Evolutionary conservation across 768 basidiomycete species (phyloP).

Genomic region (Pholiota conissans): DNA sequence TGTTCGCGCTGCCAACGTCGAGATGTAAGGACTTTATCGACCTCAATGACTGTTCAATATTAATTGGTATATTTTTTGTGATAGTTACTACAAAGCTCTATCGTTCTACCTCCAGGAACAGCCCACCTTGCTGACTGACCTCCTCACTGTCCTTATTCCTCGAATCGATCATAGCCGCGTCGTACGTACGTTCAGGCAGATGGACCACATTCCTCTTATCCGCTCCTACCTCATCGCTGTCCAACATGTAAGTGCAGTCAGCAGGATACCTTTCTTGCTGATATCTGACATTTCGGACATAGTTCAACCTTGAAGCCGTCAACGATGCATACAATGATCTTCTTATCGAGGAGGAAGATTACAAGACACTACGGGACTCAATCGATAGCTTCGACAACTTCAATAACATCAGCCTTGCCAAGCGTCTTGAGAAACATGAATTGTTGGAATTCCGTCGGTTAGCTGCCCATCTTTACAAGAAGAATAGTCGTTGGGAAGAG

Average conservation of each 20-base stretch:
- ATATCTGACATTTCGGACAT: conserved; percentile 10
- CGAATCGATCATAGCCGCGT: conserved; percentile 96
- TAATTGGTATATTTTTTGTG: conserved; percentile 1
- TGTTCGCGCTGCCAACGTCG: conserved; percentile 94
- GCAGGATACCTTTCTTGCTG: not conserved
- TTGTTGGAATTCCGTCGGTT: conserved; percentile 94
- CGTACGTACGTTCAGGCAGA: conserved; percentile 92
- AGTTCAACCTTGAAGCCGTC: conserved; percentile 95
- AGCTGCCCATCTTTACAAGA: conserved; percentile 97
- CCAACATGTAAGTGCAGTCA: conserved; percentile 78
- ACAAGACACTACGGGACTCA: conserved; percentile 95
- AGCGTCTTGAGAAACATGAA: conserved; percentile 84
- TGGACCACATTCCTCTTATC: conserved; percentile 94
- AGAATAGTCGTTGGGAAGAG: conserved; percentile 95
- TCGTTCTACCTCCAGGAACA: conserved; percentile 95
- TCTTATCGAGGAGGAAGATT: conserved; percentile 99
- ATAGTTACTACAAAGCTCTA: conserved; percentile 91
- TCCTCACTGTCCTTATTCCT: conserved; percentile 88
- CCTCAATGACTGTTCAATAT: not conserved
- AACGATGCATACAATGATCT: conserved; percentile 98
- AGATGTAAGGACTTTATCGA: conserved; percentile 63
- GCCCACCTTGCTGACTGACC: conserved; percentile 89
- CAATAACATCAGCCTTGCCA: conserved; percentile 85
- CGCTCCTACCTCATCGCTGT: conserved; percentile 96
- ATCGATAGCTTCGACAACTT: conserved; percentile 99